Percentiles rank a stretch among this genome's conserved stretches.
Conservation (phyloP, 345 rosid species). For the Aegle marmelos region DNA sequence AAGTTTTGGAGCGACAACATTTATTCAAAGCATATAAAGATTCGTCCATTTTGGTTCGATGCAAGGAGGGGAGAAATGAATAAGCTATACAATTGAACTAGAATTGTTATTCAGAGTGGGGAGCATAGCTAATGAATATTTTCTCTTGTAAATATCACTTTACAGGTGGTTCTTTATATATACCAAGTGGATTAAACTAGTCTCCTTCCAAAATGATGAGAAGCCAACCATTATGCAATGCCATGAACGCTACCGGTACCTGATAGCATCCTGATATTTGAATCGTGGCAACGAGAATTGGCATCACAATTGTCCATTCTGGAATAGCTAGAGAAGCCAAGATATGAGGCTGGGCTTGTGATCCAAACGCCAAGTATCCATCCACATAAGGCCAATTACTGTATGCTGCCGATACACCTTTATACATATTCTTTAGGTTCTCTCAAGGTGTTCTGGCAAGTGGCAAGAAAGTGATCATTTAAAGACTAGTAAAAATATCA, state of each 20-base stretch:
- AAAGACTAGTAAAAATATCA: neutral
- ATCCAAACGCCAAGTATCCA: slow-evolving; percentile 61
- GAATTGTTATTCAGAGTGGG: neutral
- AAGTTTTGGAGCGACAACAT: neutral
- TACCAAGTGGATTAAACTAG: neutral
- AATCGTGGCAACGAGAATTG: slow-evolving; percentile 44
- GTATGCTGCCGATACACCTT: slow-evolving; percentile 52
- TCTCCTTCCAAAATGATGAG: neutral
- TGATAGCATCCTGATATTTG: slow-evolving; percentile 61
- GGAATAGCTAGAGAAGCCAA: slow-evolving; percentile 42
- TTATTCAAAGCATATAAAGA: neutral
- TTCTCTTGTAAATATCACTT: neutral
- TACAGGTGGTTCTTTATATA: neutral
- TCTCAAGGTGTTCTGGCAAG: slow-evolving; percentile 34
- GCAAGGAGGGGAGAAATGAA: no score
- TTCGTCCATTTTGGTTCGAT: neutral
- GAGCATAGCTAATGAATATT: neutral
- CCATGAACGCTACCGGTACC: slow-evolving; percentile 14
- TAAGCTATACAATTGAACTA: neutral
- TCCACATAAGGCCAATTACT: slow-evolving; percentile 40
- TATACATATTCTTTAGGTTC: slow-evolving; percentile 49
- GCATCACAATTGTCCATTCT: slow-evolving; percentile 52
- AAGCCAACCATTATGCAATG: neutral
- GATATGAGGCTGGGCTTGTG: slow-evolving; percentile 47
- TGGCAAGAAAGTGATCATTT: slow-evolving; percentile 12